These are phyloP conservation scores for Exsudoporus frostii DNA, from an alignment of 768 basidiomycete genomes.

Conservation along the genomic window DNA sequence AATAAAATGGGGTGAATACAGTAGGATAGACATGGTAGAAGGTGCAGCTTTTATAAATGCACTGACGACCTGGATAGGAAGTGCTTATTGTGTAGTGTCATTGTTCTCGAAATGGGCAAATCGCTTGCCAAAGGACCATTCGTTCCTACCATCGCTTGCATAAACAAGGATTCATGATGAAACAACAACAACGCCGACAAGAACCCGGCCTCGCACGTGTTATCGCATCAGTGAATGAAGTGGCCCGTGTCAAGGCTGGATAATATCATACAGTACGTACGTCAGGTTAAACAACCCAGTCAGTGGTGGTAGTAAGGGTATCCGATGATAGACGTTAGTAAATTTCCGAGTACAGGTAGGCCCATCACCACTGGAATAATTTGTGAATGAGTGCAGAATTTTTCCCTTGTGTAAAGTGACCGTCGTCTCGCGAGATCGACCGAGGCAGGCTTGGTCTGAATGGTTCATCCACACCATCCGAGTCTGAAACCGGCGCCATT, in stretches of 20 bases:
- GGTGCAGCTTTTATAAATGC: conserved; percentile 16
- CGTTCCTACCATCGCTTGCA: not conserved
- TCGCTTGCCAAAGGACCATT: too few species aligned
- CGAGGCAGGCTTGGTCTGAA: conserved; percentile 32
- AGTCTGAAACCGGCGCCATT: conserved; percentile 50
- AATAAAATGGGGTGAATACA: not conserved
- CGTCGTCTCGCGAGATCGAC: conserved; percentile 31
- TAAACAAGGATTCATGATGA: conserved; percentile 1
- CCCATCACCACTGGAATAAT: conserved; percentile 44
- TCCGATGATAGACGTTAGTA: conserved; percentile 26
- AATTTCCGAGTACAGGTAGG: conserved; percentile 20
- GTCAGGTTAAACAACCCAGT: conserved; percentile 26
- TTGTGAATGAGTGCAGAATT: conserved; percentile 49
- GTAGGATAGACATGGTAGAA: conserved; percentile 1
- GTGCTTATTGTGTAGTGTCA: conserved; percentile 9
- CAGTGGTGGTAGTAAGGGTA: conserved; percentile 36
- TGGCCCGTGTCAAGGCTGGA: conserved; percentile 1
- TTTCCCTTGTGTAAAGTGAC: conserved; percentile 31
- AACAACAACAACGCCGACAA: conserved; percentile 10
- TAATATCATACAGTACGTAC: conserved; percentile 26
- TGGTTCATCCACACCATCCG: conserved; percentile 42
- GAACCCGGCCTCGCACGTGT: not conserved
- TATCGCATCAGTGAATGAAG: not conserved
- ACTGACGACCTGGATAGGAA: not conserved
- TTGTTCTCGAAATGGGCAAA: conserved; percentile 18